Conservation (phyloP, 306 rosid species). For the Glycine latifolia region DNA sequence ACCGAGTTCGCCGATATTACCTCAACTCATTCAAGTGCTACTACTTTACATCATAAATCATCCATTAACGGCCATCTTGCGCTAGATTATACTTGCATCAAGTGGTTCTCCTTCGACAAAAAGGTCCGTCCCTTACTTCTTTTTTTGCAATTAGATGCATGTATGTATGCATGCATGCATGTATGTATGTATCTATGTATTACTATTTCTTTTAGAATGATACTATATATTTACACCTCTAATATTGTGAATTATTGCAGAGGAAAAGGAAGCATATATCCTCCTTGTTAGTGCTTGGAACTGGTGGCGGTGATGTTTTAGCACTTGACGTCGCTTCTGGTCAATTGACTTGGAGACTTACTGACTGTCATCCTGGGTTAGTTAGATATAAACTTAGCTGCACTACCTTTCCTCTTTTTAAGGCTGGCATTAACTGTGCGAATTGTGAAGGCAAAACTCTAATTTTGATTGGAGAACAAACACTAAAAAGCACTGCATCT, state of each 20-base stretch:
- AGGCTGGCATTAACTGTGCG: neutral
- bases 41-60: slow-evolving; percentile 53
- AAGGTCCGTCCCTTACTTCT: slow-evolving; percentile 66
- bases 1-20: slow-evolving; percentile 84
- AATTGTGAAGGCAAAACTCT: neutral
- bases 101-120: slow-evolving; percentile 74
- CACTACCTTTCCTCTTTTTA: neutral
- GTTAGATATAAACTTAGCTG: slow-evolving; percentile 51
- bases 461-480: neutral
- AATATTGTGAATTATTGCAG: slow-evolving; percentile 50
- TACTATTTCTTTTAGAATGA: neutral
- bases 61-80: slow-evolving; percentile 86
- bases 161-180: neutral
- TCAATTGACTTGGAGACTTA: slow-evolving; percentile 77
- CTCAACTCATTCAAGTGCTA: slow-evolving; percentile 56
- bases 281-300: slow-evolving; percentile 84
- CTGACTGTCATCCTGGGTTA: slow-evolving; percentile 94
- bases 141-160: neutral
- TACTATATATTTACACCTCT: neutral
- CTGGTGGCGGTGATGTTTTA: slow-evolving; percentile 88
- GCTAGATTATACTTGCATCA: slow-evolving; percentile 93
- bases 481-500: neutral
- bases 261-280: slow-evolving; percentile 78
- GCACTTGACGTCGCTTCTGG: slow-evolving; percentile 88
- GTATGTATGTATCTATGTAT: too few species aligned